Percentiles rank a stretch among this genome's conserved stretches.
Conservation (phyloP, 192 early-diverging fungal genomes). For the Funneliformis mosseae region DNA sequence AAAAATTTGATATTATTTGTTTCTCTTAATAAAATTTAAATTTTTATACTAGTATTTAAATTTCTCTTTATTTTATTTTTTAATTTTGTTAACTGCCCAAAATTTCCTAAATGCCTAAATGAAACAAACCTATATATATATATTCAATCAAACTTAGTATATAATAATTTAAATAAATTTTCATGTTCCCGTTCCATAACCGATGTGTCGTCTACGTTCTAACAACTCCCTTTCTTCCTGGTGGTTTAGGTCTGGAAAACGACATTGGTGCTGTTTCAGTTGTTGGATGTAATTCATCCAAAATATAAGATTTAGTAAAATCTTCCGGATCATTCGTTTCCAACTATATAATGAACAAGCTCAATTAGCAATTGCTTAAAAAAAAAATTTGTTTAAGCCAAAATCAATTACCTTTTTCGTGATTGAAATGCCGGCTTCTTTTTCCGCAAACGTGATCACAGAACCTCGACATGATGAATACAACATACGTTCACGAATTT, state of each 20-base stretch:
- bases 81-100: no score
- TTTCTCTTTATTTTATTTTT: no score
- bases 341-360: slow-evolving; percentile 33
- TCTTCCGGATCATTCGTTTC: slow-evolving; percentile 67
- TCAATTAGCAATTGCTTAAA: background rate
- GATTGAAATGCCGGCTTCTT: slow-evolving; percentile 55
- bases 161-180: no score
- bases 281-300: slow-evolving; percentile 54
- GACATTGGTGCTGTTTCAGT: background rate
- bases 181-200: no score
- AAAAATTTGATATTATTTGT: no score
- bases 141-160: no score
- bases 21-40: no score
- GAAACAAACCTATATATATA: no score
- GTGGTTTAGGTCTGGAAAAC: slow-evolving; percentile 23
- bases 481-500: slow-evolving; percentile 89
- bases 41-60: no score
- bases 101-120: no score
- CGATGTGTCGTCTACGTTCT: background rate
- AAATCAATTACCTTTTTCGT: slow-evolving; percentile 56
- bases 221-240: slow-evolving; percentile 10
- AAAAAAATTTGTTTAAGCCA: background rate
- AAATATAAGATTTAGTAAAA: slow-evolving; percentile 54
- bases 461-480: slow-evolving; percentile 77
- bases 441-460: slow-evolving; percentile 59